A percentile compares a stretch with the other conserved stretches of the same genome.
phyloP scores from a whole-genome alignment of 177 flowering plant genomes.

The Vitis hybrid region DNA sequence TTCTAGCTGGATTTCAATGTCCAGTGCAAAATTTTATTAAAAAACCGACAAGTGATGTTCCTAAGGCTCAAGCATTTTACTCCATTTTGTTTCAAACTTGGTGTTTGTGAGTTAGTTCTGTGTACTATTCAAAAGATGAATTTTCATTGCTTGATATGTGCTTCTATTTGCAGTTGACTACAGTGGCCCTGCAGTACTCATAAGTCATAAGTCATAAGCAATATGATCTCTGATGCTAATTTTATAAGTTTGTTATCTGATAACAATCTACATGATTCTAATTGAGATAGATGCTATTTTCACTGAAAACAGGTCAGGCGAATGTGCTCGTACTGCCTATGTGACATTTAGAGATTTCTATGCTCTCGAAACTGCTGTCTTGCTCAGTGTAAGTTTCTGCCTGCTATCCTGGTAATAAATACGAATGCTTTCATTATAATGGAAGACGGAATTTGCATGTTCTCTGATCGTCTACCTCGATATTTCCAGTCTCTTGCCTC shows the following conservation, averaged over 20 bases:
- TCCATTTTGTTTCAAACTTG: too few species aligned
- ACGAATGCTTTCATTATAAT: background rate
- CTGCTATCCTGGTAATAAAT: background rate
- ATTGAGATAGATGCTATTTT: slow-evolving; percentile 1
- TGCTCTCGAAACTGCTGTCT: slow-evolving; percentile 79
- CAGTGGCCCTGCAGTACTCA: background rate
- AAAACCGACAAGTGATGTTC: too few species aligned
- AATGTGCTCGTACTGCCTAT: slow-evolving; percentile 67
- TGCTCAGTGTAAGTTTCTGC: slow-evolving; percentile 72
- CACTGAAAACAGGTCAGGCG: slow-evolving; percentile 56
- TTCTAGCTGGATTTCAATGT: too few species aligned
- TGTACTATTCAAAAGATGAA: background rate
- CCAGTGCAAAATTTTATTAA: too few species aligned
- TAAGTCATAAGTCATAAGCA: too few species aligned
- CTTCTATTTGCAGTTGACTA: background rate
- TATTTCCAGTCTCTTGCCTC: background rate
- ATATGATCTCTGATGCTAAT: background rate
- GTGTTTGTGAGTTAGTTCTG: background rate
- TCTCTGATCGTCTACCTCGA: background rate
- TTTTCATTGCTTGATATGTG: background rate
- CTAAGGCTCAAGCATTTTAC: too few species aligned
- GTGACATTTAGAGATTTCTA: slow-evolving; percentile 73
- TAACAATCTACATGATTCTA: background rate
- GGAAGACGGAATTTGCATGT: background rate
- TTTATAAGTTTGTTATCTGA: background rate